Conservation (phyloP, 768 basidiomycete genomes). For the Hygrophoropsis aurantiaca region DNA sequence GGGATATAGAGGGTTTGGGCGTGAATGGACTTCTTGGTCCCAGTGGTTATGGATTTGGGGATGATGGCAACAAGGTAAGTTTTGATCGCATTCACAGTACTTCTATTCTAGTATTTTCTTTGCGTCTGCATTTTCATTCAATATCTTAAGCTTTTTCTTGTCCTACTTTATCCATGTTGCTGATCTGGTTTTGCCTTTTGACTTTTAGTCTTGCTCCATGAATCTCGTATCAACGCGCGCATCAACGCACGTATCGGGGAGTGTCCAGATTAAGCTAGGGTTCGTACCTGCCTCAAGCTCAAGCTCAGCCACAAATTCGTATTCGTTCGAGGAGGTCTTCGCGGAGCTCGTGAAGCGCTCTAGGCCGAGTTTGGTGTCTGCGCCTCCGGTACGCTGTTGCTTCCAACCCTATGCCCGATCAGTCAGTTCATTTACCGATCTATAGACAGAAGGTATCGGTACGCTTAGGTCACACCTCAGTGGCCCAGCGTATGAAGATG, state of each 20-base stretch:
- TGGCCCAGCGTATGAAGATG: slow-evolving; percentile 66
- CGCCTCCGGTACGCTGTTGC: slow-evolving; percentile 63
- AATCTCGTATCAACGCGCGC: slow-evolving; percentile 49
- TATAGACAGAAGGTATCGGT: slow-evolving; percentile 82
- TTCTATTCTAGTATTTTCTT: background rate
- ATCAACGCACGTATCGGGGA: slow-evolving; percentile 47
- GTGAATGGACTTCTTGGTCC: no score
- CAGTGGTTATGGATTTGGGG: slow-evolving; percentile 53
- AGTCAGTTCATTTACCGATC: no score
- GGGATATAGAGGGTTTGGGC: slow-evolving; percentile 25
- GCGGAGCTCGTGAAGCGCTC: slow-evolving; percentile 62
- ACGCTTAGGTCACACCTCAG: slow-evolving; percentile 67
- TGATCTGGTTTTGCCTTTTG: slow-evolving; percentile 3
- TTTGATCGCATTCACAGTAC: no score
- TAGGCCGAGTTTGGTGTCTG: slow-evolving; percentile 66
- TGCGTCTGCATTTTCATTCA: no score
- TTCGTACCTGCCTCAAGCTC: slow-evolving; percentile 48
- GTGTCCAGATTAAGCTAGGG: slow-evolving; percentile 61
- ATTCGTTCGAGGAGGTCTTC: slow-evolving; percentile 64
- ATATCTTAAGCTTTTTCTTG: background rate
- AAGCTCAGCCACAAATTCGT: slow-evolving; percentile 40
- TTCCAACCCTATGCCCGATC: no score
- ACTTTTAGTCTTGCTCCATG: slow-evolving; percentile 43
- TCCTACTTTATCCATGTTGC: slow-evolving; percentile 6
- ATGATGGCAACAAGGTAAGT: slow-evolving; percentile 68